Percentiles rank a stretch among this genome's conserved stretches.
Evolutionary conservation across 306 rosid species (phyloP).

Genomic region (Casuarina equisetifolia): DNA sequence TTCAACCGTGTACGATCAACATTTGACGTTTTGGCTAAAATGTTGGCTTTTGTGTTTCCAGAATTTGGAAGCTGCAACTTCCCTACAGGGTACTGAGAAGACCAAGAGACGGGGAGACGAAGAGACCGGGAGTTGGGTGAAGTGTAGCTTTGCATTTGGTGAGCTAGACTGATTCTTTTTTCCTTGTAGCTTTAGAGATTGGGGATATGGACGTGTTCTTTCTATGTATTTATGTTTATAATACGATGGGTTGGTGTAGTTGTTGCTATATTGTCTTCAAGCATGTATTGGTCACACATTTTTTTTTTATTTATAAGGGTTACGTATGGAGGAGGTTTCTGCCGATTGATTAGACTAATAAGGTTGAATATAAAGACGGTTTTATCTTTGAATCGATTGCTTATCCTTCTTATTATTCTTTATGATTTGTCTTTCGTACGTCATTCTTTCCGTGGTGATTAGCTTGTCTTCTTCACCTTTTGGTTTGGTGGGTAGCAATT

Average conservation of each 20-base stretch:
- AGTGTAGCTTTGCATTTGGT: background rate
- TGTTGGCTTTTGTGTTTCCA: conserved; percentile 23
- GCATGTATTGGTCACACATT: conserved; percentile 6
- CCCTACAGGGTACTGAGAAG: conserved; percentile 51
- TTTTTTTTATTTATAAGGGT: background rate
- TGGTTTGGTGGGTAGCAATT: no score
- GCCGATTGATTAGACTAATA: background rate
- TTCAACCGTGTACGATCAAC: background rate
- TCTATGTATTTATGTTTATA: conserved; percentile 3
- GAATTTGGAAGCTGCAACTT: conserved; percentile 59
- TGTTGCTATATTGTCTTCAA: conserved; percentile 30
- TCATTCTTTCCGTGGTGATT: background rate
- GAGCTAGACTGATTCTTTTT: background rate
- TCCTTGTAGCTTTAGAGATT: background rate
- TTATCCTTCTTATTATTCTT: no score
- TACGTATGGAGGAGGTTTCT: background rate
- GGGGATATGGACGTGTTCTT: background rate
- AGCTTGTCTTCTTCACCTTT: background rate
- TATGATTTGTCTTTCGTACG: background rate
- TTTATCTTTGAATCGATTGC: background rate
- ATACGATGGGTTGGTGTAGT: conserved; percentile 6
- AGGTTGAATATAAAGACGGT: background rate
- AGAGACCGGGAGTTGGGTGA: conserved; percentile 13
- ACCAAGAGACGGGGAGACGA: no score
- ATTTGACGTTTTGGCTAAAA: background rate